Conservation (phyloP, 345 rosid genomes). For the Ricinus communis region DNA sequence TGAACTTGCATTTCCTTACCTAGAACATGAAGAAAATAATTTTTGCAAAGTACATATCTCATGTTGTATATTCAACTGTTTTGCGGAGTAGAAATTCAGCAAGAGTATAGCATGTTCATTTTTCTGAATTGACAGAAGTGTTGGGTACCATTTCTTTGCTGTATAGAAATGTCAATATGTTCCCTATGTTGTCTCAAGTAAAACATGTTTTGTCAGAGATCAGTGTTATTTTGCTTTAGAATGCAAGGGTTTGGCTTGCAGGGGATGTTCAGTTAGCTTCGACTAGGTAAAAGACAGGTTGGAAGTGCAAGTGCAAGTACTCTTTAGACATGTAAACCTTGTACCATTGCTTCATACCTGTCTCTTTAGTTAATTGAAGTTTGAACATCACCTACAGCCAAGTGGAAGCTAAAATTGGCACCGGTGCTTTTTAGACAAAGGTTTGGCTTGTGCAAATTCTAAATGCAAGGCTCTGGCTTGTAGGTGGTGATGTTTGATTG, state of each 20-base stretch:
- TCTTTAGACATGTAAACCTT: too few relatives aligned
- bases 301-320: too few relatives aligned
- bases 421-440: too few relatives aligned
- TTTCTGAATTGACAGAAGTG: neutral
- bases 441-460: too few relatives aligned
- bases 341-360: too few relatives aligned
- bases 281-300: neutral
- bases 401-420: too few relatives aligned
- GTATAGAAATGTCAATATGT: neutral
- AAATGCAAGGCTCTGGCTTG: neutral
- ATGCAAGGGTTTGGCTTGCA: neutral
- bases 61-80: constrained; percentile 8
- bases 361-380: too few relatives aligned
- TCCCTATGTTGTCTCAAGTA: neutral
- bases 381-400: too few relatives aligned
- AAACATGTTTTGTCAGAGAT: neutral
- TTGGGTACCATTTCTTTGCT: neutral
- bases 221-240: neutral
- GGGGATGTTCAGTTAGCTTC: neutral
- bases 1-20: constrained; percentile 28
- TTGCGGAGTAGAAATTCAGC: neutral
- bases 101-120: neutral
- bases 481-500: neutral
- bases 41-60: neutral
- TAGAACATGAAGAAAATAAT: neutral